phyloP scores from a whole-genome alignment of 495 filamentous ascomycete species.

The Hyaloscypha finlandica region DNA sequence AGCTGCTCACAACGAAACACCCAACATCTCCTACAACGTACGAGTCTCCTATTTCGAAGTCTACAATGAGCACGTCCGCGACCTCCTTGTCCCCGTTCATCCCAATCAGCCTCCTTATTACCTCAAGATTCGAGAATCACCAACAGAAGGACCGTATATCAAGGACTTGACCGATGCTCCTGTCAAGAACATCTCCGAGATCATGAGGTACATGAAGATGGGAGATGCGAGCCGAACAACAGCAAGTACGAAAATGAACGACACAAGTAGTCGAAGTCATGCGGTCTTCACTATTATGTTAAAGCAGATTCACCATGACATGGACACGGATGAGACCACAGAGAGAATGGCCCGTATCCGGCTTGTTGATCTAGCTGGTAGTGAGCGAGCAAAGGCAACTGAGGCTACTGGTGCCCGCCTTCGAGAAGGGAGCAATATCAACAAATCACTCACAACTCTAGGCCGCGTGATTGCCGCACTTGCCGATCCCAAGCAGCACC shows the following conservation, averaged over 20 bases:
- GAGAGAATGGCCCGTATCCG: slow-evolving; percentile 92
- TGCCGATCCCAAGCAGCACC: slow-evolving; percentile 72
- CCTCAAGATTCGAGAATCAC: slow-evolving; percentile 95
- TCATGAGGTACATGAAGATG: slow-evolving; percentile 85
- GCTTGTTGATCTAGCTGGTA: slow-evolving; percentile 92
- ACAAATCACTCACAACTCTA: slow-evolving; percentile 95
- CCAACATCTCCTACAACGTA: slow-evolving; percentile 93
- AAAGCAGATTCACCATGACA: slow-evolving; percentile 94
- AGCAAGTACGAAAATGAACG: slow-evolving; percentile 99
- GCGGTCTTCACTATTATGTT: slow-evolving; percentile 97
- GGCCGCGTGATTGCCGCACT: slow-evolving; percentile 97
- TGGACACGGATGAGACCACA: slow-evolving; percentile 92
- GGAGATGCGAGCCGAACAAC: slow-evolving; percentile 86
- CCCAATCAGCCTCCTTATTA: slow-evolving; percentile 78
- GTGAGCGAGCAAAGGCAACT: slow-evolving; percentile 91
- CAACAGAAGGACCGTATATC: slow-evolving; percentile 94
- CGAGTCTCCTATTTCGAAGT: slow-evolving; percentile 99
- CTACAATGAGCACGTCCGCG: slow-evolving; percentile 98
- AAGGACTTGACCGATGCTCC: slow-evolving; percentile 94
- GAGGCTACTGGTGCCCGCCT: slow-evolving; percentile 90
- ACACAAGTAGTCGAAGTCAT: slow-evolving; percentile 91
- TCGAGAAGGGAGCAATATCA: slow-evolving; percentile 95
- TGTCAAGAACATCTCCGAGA: slow-evolving; percentile 78
- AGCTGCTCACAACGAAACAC: slow-evolving; percentile 62
- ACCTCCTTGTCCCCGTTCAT: slow-evolving; percentile 78